Conservation (phyloP, 1,139 yeast species). For the Candida pseudoviswanathii region DNA sequence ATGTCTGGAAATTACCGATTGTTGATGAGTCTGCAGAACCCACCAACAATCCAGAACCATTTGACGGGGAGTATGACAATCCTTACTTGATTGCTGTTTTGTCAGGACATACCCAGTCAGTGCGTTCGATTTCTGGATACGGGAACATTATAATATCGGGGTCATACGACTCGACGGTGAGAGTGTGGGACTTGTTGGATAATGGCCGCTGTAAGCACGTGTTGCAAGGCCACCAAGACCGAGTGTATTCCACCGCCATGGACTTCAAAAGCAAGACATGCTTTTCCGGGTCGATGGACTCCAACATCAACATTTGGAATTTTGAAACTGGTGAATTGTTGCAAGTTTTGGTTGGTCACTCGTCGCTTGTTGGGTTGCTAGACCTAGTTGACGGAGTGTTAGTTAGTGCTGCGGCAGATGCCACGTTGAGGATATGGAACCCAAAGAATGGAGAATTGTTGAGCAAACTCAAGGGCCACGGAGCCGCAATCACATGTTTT, state of each 20-base stretch:
- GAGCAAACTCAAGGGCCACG: constrained; percentile 79
- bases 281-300: constrained; percentile 91
- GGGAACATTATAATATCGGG: constrained; percentile 88
- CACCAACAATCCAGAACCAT: constrained; percentile 43
- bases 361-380: constrained; percentile 84
- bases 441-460: constrained; percentile 72
- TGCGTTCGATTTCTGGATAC: constrained; percentile 83
- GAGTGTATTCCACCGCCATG: constrained; percentile 84
- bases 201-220: constrained; percentile 74
- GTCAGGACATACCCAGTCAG: constrained; percentile 85
- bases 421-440: constrained; percentile 90
- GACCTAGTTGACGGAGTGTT: constrained; percentile 75
- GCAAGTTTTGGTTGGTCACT: constrained; percentile 77
- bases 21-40: too few relatives aligned
- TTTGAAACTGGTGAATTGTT: constrained; percentile 70
- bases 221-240: constrained; percentile 80
- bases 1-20: constrained; percentile 86
- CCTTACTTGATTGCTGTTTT: constrained; percentile 78
- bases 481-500: constrained; percentile 89
- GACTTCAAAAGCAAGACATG: constrained; percentile 78
- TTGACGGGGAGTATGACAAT: constrained; percentile 46
- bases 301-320: constrained; percentile 89
- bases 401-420: constrained; percentile 97
- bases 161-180: constrained; percentile 84
- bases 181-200: constrained; percentile 85